phyloP scores from a whole-genome alignment of 2,329 filamentous ascomycete genomes.

The Fusarium continuum region DNA sequence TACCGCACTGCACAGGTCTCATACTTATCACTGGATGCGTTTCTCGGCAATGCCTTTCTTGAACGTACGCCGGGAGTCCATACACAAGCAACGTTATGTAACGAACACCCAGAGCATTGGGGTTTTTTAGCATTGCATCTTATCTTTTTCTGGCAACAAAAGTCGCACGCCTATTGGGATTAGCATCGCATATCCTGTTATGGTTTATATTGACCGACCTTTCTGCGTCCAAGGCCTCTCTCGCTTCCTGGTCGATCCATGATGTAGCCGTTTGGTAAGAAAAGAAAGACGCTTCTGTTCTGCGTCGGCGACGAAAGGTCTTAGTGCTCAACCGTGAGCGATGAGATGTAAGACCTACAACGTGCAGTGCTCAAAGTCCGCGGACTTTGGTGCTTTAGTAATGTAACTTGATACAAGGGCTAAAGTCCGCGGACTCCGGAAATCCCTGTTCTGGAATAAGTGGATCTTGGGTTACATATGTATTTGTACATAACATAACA shows the following conservation, averaged over 20 bases:
- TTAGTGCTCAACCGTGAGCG: no score
- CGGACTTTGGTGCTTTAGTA: background rate
- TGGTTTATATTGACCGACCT: background rate
- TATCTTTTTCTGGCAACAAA: slow-evolving; percentile 7
- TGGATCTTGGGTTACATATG: background rate
- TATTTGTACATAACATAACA: background rate
- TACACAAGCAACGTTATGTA: background rate
- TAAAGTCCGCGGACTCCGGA: background rate
- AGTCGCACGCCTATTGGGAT: slow-evolving; percentile 2
- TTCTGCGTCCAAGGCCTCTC: slow-evolving; percentile 4
- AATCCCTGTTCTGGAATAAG: background rate
- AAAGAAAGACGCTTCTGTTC: no score
- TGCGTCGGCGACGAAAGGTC: no score
- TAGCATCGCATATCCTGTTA: background rate
- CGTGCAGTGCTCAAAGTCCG: background rate
- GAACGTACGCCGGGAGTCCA: slow-evolving; percentile 3
- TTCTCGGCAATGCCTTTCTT: background rate
- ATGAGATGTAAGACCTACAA: background rate
- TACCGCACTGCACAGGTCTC: background rate
- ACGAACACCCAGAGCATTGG: background rate
- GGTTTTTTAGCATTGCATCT: slow-evolving; percentile 15
- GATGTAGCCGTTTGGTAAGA: no score
- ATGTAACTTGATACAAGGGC: no score
- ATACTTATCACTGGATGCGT: background rate
- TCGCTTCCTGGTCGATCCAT: background rate